Evolutionary conservation across 2,329 filamentous ascomycete species (phyloP), one percentile per base, ranked within the genome.

Genomic region (Cladosporium oxysporum): DNA sequence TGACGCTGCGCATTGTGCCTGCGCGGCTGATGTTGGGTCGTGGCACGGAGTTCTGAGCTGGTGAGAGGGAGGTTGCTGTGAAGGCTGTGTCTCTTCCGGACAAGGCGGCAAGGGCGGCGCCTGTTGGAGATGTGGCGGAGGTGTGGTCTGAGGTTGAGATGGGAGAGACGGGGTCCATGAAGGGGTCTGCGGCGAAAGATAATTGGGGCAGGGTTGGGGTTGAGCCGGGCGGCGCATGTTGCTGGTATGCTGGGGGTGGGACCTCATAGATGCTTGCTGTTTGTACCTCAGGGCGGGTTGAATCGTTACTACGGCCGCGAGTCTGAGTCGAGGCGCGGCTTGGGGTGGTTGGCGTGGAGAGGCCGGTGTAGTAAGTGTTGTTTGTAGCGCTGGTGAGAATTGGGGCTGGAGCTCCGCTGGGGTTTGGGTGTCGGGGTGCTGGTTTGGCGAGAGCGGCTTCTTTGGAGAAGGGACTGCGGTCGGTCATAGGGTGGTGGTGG

Each of bases 1-100:
- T 70, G 58, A 71, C 68, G 47, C 69, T 72, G 14, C 67, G 68
- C 28, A 55, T 65, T 12, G 66, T 66, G 31, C 53, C 59, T 12
- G 61, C 44, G 14, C 66, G 44, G n/a, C 65, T 66, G 28, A 66
- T 63, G 29, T 33, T 49, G 0, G 61, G 57, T 12, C 55, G 21
- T 7, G 53, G 26, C 11, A 23, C 18, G 16, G 37, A 26, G n/a
- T 26, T n/a, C 3, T 35, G 16, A 11, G 31, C 26, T 2, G 58
- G 58, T 1, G 63, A 65, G 31, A 65, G 50, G 5, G 50, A 57
- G 1, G 35, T 44, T 8, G 61, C 61, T 11, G 61, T 63, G 61
- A 47, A 55, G 16, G 50, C 23, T 31, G 61, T 57, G 61, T 63
- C 61, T 26, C 61, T 26, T n/a, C 61, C 61, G 8, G 50, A 55